phyloP scores from a whole-genome alignment of 352 stramenopile genomes.

The Pythium aristosporum region DNA sequence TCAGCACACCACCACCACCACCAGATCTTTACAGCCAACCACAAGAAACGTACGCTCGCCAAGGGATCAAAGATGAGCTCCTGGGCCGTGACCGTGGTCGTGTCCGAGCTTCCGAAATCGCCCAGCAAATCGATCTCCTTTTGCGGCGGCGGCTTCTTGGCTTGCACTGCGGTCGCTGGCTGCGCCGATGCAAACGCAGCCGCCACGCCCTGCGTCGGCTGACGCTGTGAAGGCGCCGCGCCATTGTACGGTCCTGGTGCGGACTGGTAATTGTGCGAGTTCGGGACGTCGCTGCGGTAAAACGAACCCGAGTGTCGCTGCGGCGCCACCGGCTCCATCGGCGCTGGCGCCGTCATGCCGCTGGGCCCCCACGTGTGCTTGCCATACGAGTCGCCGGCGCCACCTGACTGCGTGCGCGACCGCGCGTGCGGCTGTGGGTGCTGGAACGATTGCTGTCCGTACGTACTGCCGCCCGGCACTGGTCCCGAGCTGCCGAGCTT shows the following conservation, averaged over 20 bases:
- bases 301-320: conserved; percentile 26
- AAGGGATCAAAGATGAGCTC: conserved; percentile 76
- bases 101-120: conserved; percentile 51
- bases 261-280: conserved; percentile 9
- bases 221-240: neutral
- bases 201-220: conserved; percentile 18
- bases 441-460: conserved; percentile 28
- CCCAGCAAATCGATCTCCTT: conserved; percentile 83
- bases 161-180: neutral
- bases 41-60: conserved; percentile 40
- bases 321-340: conserved; percentile 26
- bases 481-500: conserved; percentile 36
- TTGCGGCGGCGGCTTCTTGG: conserved; percentile 20
- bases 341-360: conserved; percentile 38
- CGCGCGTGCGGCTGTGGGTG: conserved; percentile 16
- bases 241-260: conserved; percentile 9
- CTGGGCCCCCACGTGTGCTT: conserved; percentile 66
- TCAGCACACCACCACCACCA: neutral
- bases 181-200: conserved; percentile 3
- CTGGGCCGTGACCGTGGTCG: conserved; percentile 60
- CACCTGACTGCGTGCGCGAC: conserved; percentile 6
- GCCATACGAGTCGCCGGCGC: conserved; percentile 41
- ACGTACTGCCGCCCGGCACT: neutral
- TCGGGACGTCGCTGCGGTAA: conserved; percentile 8
- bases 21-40: too few species aligned